Conservation (phyloP, 768 basidiomycete genomes). For the Russula compacta region DNA sequence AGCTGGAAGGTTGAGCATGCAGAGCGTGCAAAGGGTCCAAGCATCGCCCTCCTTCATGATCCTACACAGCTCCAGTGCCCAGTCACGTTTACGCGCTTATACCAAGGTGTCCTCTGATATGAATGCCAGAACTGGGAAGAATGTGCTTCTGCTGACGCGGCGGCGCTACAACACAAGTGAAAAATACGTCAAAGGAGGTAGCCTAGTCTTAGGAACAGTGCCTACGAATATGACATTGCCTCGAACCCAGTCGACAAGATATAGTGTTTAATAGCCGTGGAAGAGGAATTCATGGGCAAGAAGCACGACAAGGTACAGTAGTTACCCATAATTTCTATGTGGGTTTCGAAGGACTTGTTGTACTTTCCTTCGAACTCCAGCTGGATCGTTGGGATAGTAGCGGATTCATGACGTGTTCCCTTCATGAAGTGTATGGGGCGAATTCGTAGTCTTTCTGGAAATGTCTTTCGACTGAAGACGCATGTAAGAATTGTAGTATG, state of each 20-base stretch:
- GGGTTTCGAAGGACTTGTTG: not conserved
- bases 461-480: not conserved
- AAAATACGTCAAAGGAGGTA: not conserved
- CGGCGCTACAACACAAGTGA: not conserved
- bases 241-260: not conserved
- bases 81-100: not conserved
- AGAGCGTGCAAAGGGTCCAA: not conserved
- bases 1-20: constrained; percentile 3
- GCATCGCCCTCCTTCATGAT: not conserved
- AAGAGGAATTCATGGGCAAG: constrained; percentile 3
- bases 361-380: constrained; percentile 3
- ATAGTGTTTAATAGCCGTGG: not conserved
- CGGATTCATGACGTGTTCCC: not conserved
- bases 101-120: not conserved
- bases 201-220: not conserved
- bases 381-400: not conserved
- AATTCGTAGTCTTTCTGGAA: not conserved
- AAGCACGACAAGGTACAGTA: constrained; percentile 9
- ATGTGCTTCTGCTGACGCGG: not conserved
- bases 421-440: constrained; percentile 1
- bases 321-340: not conserved
- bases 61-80: constrained; percentile 6
- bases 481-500: not conserved
- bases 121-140: not conserved
- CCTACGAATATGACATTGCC: not conserved